phyloP scores from a whole-genome alignment of 2,329 filamentous ascomycete species.

The Sphaceloma murrayae region DNA sequence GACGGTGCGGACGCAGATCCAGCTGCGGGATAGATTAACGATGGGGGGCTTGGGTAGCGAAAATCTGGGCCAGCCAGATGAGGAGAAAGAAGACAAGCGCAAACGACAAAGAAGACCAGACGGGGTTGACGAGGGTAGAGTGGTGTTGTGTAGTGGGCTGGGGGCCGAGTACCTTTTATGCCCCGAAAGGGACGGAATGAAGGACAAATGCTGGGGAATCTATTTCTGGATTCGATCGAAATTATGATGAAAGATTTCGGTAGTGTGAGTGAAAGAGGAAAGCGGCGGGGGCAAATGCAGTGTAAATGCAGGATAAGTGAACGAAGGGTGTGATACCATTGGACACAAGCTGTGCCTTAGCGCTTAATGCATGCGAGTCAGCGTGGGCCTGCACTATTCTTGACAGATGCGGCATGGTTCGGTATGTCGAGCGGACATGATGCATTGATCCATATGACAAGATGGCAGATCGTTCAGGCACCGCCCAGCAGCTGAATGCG shows the following conservation, averaged over 20 bases:
- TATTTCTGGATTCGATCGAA: slow-evolving; percentile 38
- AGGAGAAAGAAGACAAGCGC: slow-evolving; percentile 1
- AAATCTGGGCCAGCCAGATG: slow-evolving; percentile 40
- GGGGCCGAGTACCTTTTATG: slow-evolving; percentile 39
- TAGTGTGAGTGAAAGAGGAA: slow-evolving; percentile 9
- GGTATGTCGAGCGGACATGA: slow-evolving; percentile 4
- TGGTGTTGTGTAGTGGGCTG: slow-evolving; percentile 24
- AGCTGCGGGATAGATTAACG: slow-evolving; percentile 31
- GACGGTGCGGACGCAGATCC: slow-evolving; percentile 24
- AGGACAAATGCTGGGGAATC: slow-evolving; percentile 31
- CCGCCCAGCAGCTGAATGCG: slow-evolving; percentile 7
- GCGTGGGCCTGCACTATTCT: slow-evolving; percentile 12
- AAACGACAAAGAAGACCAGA: slow-evolving; percentile 25
- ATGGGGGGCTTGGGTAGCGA: slow-evolving; percentile 32
- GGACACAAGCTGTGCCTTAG: slow-evolving; percentile 9
- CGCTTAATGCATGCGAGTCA: slow-evolving; percentile 16
- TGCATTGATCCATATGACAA: slow-evolving; percentile 10
- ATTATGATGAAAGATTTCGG: slow-evolving; percentile 36
- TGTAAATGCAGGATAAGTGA: slow-evolving; percentile 6
- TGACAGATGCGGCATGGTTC: slow-evolving; percentile 12
- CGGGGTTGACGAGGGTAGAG: slow-evolving; percentile 21
- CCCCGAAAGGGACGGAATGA: slow-evolving; percentile 34
- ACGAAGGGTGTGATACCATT: slow-evolving; percentile 4
- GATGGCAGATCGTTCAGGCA: slow-evolving; percentile 12
- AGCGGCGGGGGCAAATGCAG: slow-evolving; percentile 10